Conservation (phyloP, 73 alveolate species). For the Paramecium biaurelia region DNA sequence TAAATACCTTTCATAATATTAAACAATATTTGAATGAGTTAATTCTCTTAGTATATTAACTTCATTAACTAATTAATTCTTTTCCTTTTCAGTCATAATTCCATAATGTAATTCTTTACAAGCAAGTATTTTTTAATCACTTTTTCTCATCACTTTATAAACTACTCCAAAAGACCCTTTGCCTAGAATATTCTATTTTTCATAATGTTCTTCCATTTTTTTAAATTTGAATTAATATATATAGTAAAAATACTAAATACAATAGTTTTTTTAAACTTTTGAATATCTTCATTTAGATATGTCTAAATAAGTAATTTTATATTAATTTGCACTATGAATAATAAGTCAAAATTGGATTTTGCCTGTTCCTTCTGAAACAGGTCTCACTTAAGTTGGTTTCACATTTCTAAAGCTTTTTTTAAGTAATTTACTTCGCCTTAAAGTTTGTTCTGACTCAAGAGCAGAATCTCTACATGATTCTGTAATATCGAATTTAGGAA, state of each 20-base stretch:
- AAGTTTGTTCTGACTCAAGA: neutral
- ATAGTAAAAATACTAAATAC: too few species aligned
- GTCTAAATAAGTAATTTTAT: too few species aligned
- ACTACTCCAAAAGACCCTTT: slow-evolving; percentile 93
- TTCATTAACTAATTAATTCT: slow-evolving; percentile 88
- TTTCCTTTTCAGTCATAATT: slow-evolving; percentile 91
- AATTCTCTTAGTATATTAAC: slow-evolving; percentile 93
- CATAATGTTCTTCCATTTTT: slow-evolving; percentile 76
- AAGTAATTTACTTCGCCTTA: neutral
- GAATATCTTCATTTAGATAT: too few species aligned
- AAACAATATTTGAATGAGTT: slow-evolving; percentile 92
- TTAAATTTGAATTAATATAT: neutral
- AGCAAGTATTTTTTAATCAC: slow-evolving; percentile 87
- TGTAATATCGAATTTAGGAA: neutral
- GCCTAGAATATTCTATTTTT: slow-evolving; percentile 78
- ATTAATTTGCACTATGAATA: neutral
- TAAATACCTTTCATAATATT: slow-evolving; percentile 82
- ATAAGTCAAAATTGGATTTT: neutral
- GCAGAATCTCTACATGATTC: neutral
- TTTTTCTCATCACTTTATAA: slow-evolving; percentile 81
- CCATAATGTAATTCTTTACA: slow-evolving; percentile 97
- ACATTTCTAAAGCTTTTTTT: slow-evolving; percentile 13
- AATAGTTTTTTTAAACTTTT: neutral
- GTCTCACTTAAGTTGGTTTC: neutral
- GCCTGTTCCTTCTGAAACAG: neutral